Evolutionary conservation across 345 rosid genomes (phyloP).

Genomic region (Syzygium jambos): DNA sequence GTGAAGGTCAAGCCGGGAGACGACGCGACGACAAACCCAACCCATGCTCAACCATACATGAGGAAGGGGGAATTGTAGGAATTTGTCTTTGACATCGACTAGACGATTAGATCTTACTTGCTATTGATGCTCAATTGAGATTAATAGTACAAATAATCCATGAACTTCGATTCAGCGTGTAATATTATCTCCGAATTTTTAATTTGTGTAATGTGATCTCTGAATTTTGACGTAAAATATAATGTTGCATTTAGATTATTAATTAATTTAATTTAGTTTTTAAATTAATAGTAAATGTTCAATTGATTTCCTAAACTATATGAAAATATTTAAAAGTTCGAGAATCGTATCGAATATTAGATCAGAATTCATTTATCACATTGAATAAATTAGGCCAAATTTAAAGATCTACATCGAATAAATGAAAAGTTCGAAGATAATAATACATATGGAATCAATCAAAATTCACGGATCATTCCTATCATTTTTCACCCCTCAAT

Average conservation of each 20-base stretch:
- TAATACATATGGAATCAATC: fast-evolving
- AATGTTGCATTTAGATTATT: fast-evolving
- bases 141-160: fast-evolving
- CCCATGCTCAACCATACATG: not conserved
- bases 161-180: not conserved
- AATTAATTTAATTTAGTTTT: not conserved
- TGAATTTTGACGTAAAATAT: fast-evolving
- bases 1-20: not conserved
- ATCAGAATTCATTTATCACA: too few species aligned
- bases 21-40: not conserved
- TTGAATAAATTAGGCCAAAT: not conserved
- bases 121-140: not conserved
- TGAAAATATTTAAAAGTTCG: not conserved
- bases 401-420: not conserved
- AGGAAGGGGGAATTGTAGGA: not conserved
- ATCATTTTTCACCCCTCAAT: not conserved
- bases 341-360: too few species aligned
- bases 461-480: not conserved
- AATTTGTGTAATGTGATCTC: not conserved
- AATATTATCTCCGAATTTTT: not conserved
- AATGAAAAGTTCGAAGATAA: not conserved
- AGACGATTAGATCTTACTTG: not conserved
- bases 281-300: not conserved
- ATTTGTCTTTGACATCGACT: not conserved
- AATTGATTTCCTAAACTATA: not conserved